phyloP scores from a whole-genome alignment of 2,329 filamentous ascomycete genomes.

The Colletotrichum sp. region DNA sequence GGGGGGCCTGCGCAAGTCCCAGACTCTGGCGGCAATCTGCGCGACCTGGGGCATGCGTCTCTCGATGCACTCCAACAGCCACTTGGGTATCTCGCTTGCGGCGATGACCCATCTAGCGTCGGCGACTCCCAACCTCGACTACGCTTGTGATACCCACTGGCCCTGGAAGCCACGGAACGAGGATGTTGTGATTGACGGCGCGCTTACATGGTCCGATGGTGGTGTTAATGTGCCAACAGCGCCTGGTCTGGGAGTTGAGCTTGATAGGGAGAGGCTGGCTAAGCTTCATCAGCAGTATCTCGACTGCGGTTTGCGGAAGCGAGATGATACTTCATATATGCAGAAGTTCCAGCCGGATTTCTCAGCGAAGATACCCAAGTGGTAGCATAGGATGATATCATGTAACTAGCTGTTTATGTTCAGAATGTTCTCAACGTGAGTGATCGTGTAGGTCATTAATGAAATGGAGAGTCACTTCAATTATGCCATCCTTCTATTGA shows the following conservation, averaged over 20 bases:
- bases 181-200: constrained; percentile 42
- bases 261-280: constrained; percentile 39
- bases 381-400: constrained; percentile 21
- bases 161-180: constrained; percentile 48
- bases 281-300: constrained; percentile 41
- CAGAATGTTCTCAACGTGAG: no score
- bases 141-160: constrained; percentile 49
- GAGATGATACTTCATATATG: constrained; percentile 43
- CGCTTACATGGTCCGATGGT: constrained; percentile 39
- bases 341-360: constrained; percentile 37
- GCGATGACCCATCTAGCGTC: constrained; percentile 48
- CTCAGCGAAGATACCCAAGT: constrained; percentile 35
- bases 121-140: constrained; percentile 44
- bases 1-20: constrained; percentile 45
- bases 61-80: constrained; percentile 49
- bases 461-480: no score
- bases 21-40: constrained; percentile 41
- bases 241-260: constrained; percentile 40
- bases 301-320: constrained; percentile 37
- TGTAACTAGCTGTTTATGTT: background rate
- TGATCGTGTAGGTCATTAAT: no score
- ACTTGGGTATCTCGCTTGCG: constrained; percentile 45
- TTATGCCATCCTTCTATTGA: no score
- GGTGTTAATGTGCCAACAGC: constrained; percentile 36
- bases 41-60: constrained; percentile 43